Conservation (phyloP, 768 basidiomycete genomes). For the Guyanaporus albipodus region DNA sequence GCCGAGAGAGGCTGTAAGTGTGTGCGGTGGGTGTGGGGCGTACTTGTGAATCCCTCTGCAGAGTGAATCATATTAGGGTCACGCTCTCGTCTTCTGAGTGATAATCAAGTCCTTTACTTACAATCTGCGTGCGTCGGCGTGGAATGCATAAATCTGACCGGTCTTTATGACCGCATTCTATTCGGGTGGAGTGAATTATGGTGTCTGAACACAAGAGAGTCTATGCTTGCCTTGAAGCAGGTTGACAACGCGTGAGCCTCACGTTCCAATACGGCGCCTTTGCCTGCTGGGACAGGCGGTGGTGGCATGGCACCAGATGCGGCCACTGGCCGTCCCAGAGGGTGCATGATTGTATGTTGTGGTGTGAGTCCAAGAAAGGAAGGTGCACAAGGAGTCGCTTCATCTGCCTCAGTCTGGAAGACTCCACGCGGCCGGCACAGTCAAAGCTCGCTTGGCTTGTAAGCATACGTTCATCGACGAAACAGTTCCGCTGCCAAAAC, state of each 20-base stretch:
- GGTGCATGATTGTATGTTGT: not conserved
- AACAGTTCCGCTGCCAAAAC: not conserved
- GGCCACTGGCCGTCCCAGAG: constrained; percentile 28
- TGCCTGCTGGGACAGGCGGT: constrained; percentile 45
- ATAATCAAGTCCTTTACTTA: constrained; percentile 31
- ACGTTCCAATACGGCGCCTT: constrained; percentile 49
- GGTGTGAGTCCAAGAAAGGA: constrained; percentile 24
- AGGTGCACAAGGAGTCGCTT: constrained; percentile 1
- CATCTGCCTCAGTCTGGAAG: not conserved
- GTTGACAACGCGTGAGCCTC: constrained; percentile 56
- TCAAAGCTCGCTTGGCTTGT: not conserved
- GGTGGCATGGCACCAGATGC: constrained; percentile 41
- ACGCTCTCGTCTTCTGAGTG: not conserved
- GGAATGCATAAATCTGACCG: constrained; percentile 67
- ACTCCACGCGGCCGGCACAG: constrained; percentile 2
- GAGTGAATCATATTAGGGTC: not conserved
- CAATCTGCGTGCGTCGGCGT: constrained; percentile 62
- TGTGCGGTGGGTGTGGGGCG: constrained; percentile 59
- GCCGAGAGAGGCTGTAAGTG: constrained; percentile 60
- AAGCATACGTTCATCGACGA: constrained; percentile 3
- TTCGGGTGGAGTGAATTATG: constrained; percentile 2
- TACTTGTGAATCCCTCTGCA: constrained; percentile 55
- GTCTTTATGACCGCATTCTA: constrained; percentile 67
- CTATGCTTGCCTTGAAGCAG: constrained; percentile 51
- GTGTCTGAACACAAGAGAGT: not conserved